Evolutionary conservation across 306 rosid genomes (phyloP), one percentile per base, ranked within the genome.

Genomic region (Macrotyloma uniflorum): DNA sequence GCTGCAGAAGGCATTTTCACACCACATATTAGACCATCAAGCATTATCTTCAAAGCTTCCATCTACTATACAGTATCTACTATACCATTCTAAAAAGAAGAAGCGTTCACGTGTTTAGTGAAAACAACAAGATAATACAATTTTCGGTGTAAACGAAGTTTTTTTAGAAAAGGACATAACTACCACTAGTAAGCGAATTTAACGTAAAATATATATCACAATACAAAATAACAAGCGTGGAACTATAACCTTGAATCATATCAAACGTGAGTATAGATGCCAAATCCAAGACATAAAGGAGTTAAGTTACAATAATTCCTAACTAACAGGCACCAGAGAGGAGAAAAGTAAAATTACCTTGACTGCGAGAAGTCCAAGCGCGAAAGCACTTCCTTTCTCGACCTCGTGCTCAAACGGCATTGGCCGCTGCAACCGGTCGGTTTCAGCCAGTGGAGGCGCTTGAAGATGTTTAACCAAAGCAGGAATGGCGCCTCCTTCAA

Each of bases 351-450:
- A 75, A 76, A 74, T 53, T 66, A 93, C 97, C 96, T 93, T 93
- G 26, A 93, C 96, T 50, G 97, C 97, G 54, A 93, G 96, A 78
- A 93, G 96, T 40, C 97, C 97, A 23, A 93, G 86, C 1, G 97
- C 96, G 82, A 90, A 90, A 45, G 97, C 97, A 74, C 93, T 86
- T 53, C 98, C 96, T 76, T 93, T 93, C 87, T 93, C 98, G 8
- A 93, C 98, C 79, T 93, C 98, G 72, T 93, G 98, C 81, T 90
- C 96, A 62, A 80, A 89, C 19, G 96, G 96, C 84, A 80, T 79
- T 12, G 92, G 94, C 83, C 77, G 89, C 71, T 32, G 65, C 74
- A 78, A 81, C 15, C 77, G 83, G 67, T 90, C 89, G 14, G 63
- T 82, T 24, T 80, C 96, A 24, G 57, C 19, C 10, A 16, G 47